These are phyloP conservation scores for Phytopythium sindhum DNA, from an alignment of 352 stramenopile genomes.

Conservation along the genomic window DNA sequence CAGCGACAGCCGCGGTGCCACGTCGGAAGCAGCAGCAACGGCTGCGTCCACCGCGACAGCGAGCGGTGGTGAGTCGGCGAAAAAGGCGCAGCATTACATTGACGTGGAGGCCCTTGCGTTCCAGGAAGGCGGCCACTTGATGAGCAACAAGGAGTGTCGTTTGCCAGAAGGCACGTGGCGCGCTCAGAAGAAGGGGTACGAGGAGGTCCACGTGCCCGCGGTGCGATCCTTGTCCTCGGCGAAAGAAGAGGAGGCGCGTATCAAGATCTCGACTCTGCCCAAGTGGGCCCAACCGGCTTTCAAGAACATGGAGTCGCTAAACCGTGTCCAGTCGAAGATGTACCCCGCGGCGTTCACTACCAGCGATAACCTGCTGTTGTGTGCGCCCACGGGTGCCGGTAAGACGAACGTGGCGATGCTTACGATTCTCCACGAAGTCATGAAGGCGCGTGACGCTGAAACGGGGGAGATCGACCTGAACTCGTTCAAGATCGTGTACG, in stretches of 20 bases:
- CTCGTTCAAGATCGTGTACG: constrained; percentile 99
- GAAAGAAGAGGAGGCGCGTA: constrained; percentile 70
- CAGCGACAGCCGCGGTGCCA: constrained; percentile 1
- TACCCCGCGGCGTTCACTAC: constrained; percentile 88
- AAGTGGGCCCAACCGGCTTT: constrained; percentile 96
- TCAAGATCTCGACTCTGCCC: constrained; percentile 92
- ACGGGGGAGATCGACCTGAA: constrained; percentile 92
- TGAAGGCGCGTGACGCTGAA: constrained; percentile 83
- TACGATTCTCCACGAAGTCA: constrained; percentile 98
- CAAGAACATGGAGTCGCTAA: constrained; percentile 97
- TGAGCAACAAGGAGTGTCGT: constrained; percentile 98
- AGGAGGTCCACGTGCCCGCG: constrained; percentile 99
- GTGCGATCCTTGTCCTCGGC: constrained; percentile 78
- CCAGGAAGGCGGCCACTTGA: constrained; percentile 93
- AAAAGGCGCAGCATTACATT: constrained; percentile 86
- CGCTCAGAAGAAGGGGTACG: constrained; percentile 96
- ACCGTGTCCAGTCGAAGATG: constrained; percentile 99
- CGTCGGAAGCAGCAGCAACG: neutral
- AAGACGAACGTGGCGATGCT: constrained; percentile 99
- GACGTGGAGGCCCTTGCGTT: constrained; percentile 96
- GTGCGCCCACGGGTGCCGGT: constrained; percentile 97
- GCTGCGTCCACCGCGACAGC: constrained; percentile 1
- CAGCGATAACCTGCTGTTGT: constrained; percentile 98
- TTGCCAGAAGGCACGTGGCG: constrained; percentile 96
- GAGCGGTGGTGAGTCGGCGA: constrained; percentile 22